Percentiles rank a stretch among this genome's conserved stretches.
These are phyloP conservation scores for Mentha longifolia DNA, from an alignment of 257 asterid genomes.

Conservation along the genomic window DNA sequence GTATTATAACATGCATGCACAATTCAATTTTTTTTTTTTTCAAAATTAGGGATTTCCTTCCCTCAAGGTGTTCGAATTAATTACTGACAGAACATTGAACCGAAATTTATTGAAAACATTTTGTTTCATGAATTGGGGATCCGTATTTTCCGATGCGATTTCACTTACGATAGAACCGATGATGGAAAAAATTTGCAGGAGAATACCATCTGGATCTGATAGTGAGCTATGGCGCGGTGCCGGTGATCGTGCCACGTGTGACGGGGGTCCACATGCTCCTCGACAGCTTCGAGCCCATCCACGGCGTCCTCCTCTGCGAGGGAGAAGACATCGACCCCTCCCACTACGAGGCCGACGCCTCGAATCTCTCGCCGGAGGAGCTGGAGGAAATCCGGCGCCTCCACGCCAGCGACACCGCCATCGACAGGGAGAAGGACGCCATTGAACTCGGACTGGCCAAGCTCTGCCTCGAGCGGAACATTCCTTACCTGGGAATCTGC, in stretches of 20 bases:
- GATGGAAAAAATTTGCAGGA: slow-evolving; percentile 43
- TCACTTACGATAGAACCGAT: no score
- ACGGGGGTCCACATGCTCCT: slow-evolving; percentile 70
- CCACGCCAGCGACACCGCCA: slow-evolving; percentile 73
- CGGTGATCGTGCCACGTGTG: slow-evolving; percentile 84
- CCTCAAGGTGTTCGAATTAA: neutral
- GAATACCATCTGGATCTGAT: slow-evolving; percentile 85
- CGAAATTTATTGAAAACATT: no score
- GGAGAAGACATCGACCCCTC: slow-evolving; percentile 93
- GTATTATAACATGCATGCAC: neutral
- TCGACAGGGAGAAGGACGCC: slow-evolving; percentile 78
- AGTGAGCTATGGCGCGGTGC: slow-evolving; percentile 80
- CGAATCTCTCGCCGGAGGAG: slow-evolving; percentile 57
- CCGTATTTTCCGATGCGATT: neutral
- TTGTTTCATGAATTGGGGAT: neutral
- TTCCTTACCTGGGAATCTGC: slow-evolving; percentile 88
- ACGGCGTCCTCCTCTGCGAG: slow-evolving; percentile 88
- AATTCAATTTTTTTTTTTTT: neutral
- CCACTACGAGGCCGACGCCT: slow-evolving; percentile 58
- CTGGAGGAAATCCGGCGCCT: slow-evolving; percentile 60
- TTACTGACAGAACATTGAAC: neutral
- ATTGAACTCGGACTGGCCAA: slow-evolving; percentile 79
- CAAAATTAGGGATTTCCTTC: no score
- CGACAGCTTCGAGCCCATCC: slow-evolving; percentile 85
- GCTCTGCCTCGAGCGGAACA: slow-evolving; percentile 82